phyloP scores from a whole-genome alignment of 345 rosid species.

The Citrus sinensis region DVS_A1.0 CM039162.1:5217001-5217500 shows the following conservation, averaged over 20 bases:
- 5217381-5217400: not conserved
- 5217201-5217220: not conserved
- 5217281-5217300: not conserved
- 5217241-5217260: not conserved
- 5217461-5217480: not conserved
- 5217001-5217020: conserved; percentile 18
- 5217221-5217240: not conserved
- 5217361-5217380: not conserved
- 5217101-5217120: not conserved
- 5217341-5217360: not conserved
- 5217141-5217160: not conserved
- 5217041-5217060: not conserved
- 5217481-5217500: conserved; percentile 1
- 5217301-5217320: not conserved
- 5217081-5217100: not conserved
- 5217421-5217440: not conserved
- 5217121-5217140: conserved; percentile 3
- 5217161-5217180: not conserved
- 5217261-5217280: not conserved
- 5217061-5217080: not conserved
- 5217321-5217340: not conserved
- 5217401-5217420: not conserved
- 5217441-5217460: not conserved
- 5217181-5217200: not conserved
- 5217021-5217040: not conserved